Conservation (phyloP, 306 rosid species). For the Trifolium dubium region DNA sequence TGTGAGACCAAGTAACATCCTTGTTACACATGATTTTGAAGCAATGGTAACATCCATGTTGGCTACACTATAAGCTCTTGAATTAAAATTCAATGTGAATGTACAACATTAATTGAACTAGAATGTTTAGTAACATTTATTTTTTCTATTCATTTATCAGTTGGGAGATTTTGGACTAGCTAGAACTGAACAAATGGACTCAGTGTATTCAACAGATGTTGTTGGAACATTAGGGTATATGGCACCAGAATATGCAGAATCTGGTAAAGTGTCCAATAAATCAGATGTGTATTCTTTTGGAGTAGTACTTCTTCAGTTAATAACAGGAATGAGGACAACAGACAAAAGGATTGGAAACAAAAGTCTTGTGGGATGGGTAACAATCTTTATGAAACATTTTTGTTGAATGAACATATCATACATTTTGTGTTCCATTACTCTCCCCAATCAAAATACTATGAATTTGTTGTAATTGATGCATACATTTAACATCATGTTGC, state of each 20-base stretch:
- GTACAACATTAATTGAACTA: not conserved
- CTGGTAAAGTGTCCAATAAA: conserved; percentile 74
- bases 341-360: conserved; percentile 66
- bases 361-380: conserved; percentile 90
- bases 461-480: not conserved
- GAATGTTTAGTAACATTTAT: conserved; percentile 26
- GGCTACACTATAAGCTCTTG: no score
- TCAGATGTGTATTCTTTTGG: conserved; percentile 87
- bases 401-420: not conserved
- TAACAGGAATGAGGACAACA: conserved; percentile 69
- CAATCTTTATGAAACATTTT: conserved; percentile 32
- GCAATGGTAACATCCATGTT: conserved; percentile 54
- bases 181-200: conserved; percentile 50
- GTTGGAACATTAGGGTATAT: conserved; percentile 81
- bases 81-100: no score
- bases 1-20: conserved; percentile 83
- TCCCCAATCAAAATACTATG: not conserved
- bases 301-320: conserved; percentile 71
- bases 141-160: conserved; percentile 40
- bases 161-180: conserved; percentile 90
- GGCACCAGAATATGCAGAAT: conserved; percentile 88
- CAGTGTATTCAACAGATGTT: conserved; percentile 47
- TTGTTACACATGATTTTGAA: conserved; percentile 72
- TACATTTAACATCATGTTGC: not conserved
- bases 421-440: not conserved